Base-by-base conservation (phyloP, 805 yeast genomes). In the Yarrowia sp. region DNA sequence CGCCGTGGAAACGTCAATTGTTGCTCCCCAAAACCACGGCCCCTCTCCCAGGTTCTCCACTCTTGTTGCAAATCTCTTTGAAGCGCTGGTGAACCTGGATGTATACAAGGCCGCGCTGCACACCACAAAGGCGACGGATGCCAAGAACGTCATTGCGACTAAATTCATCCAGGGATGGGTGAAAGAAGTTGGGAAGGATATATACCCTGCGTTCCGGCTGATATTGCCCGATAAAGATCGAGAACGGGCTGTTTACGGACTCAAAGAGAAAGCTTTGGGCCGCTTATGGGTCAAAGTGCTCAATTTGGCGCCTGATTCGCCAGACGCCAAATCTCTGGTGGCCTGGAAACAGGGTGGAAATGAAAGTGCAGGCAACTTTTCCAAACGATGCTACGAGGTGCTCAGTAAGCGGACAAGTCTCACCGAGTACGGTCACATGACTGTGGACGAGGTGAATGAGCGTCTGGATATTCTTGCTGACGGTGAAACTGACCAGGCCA, bases 181-280 rank as follows among this genome's bases (percentile, higher is more conserved):
- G 45, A 72, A 72, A 15, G 77, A 81, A 1, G 87, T 88, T 0
- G 92, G 92, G 0, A 77, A 81, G 16, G 84, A 92, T 75, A 82
- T 92, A 3, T 87, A 83, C 72, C 93, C 94, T 0, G 88, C 88
- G 0, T 80, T 90, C 15, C 79, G 87, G 41, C 79, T 92, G 59
- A 58, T 50, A 59, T 19, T 32, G 5, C 58, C 58, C 11, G 53
- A 48, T 8, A 81, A 86, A 65, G 97, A 91, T 72, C 79, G 82
- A 22, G 78, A 77, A 35, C 79, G 92, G 9, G 74, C 79, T 50
- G 77, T 83, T 50, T 91, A 87, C 75, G 82, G 85, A 71, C 80
- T 91, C 49, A 87, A 86, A 74, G 97, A 92, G 71, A 79, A 80
- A 19, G 82, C 85, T 0, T 76, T 93, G 42, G 89, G 88, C 0